phyloP scores from a whole-genome alignment of 495 filamentous ascomycete genomes.

The Apodospora peruviana region DNA sequence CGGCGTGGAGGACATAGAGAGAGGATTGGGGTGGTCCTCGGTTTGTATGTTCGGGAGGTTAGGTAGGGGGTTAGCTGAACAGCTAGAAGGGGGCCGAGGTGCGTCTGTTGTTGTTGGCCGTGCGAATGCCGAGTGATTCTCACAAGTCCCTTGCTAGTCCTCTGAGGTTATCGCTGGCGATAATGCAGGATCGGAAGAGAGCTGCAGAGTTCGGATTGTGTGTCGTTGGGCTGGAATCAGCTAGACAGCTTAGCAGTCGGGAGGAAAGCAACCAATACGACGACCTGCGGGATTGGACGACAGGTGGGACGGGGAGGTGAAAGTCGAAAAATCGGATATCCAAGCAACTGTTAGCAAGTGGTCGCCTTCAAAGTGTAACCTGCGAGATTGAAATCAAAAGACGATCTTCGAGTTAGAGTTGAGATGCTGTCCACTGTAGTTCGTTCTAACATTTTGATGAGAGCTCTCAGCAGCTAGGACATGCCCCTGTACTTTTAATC shows the following conservation, averaged over 20 bases:
- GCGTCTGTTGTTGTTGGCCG: not conserved
- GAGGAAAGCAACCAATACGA: not conserved
- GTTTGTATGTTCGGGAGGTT: not conserved
- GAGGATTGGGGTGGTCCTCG: constrained; percentile 4
- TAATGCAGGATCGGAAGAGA: not conserved
- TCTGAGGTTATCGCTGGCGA: no score
- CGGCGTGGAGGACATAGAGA: constrained; percentile 51
- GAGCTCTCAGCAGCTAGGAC: not conserved
- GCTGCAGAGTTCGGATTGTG: not conserved
- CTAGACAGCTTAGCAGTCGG: not conserved
- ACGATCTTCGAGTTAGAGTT: not conserved
- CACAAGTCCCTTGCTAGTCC: no score
- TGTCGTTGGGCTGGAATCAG: not conserved
- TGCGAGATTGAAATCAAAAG: no score
- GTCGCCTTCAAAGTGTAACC: no score
- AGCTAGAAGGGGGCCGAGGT: not conserved
- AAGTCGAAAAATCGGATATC: no score
- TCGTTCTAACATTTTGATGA: not conserved
- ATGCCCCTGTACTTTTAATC: not conserved
- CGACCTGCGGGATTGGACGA: no score
- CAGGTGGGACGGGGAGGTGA: no score
- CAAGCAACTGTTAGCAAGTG: no score
- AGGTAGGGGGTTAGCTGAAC: not conserved
- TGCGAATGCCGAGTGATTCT: no score
- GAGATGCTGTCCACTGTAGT: not conserved